Percentiles rank a stretch among this genome's conserved stretches.
Conservation (phyloP, 129 eudicot genomes). For the Ambrosia trifida region DNA sequence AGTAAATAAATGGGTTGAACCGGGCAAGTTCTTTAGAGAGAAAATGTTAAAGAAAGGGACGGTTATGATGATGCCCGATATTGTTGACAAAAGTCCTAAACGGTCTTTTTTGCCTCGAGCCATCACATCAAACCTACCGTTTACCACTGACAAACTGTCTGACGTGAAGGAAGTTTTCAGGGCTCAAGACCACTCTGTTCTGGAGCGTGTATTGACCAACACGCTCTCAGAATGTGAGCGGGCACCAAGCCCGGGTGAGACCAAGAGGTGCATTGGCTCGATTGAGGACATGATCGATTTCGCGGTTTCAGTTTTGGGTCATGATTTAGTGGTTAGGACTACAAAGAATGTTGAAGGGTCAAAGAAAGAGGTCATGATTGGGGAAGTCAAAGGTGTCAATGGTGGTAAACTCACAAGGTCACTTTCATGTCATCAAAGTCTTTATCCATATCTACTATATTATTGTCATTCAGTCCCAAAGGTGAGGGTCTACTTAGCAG, state of each 20-base stretch:
- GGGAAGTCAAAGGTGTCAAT: slow-evolving; percentile 62
- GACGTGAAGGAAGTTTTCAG: slow-evolving; percentile 47
- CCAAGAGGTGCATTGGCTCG: slow-evolving; percentile 74
- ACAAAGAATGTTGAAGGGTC: slow-evolving; percentile 69
- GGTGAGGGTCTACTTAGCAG: slow-evolving; percentile 80
- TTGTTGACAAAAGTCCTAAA: slow-evolving; percentile 67
- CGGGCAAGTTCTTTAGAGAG: slow-evolving; percentile 79
- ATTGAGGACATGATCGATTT: slow-evolving; percentile 91
- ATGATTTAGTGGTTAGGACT: slow-evolving; percentile 54
- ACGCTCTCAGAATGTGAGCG: slow-evolving; percentile 75
- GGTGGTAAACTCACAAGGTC: slow-evolving; percentile 75
- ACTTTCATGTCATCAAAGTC: slow-evolving; percentile 92
- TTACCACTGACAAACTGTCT: slow-evolving; percentile 38
- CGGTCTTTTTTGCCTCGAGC: slow-evolving; percentile 81
- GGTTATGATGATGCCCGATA: slow-evolving; percentile 75
- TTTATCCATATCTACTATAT: slow-evolving; percentile 75
- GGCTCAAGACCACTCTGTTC: slow-evolving; percentile 32
- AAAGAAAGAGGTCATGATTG: slow-evolving; percentile 55
- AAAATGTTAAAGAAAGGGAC: slow-evolving; percentile 63
- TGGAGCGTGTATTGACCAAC: slow-evolving; percentile 45
- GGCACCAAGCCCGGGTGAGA: slow-evolving; percentile 70
- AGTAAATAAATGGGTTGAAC: slow-evolving; percentile 48
- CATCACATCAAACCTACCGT: slow-evolving; percentile 67
- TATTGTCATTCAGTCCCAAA: slow-evolving; percentile 95
- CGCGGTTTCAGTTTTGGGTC: slow-evolving; percentile 60